A percentile compares a stretch with the other conserved stretches of the same genome.
Evolutionary conservation across 805 yeast genomes (phyloP).

Genomic region (Ogataea nonfermentans): DNA sequence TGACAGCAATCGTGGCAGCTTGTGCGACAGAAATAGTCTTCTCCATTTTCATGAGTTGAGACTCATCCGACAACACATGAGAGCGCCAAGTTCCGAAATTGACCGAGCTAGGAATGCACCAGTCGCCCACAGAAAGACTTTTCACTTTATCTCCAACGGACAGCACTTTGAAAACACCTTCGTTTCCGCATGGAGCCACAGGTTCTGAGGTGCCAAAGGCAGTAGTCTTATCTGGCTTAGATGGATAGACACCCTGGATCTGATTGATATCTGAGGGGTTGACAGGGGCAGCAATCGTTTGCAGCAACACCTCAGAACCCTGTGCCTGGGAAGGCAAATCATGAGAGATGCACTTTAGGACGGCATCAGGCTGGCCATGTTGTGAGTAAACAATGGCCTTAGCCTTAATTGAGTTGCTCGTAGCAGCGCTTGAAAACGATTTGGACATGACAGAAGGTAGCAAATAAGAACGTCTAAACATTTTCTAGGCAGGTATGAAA

Average conservation of each 20-base stretch:
- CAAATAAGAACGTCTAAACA: background rate
- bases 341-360: slow-evolving; percentile 50
- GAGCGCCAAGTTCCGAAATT: slow-evolving; percentile 95
- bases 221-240: slow-evolving; percentile 58
- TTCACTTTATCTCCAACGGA: slow-evolving; percentile 57
- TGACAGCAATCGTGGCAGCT: slow-evolving; percentile 89
- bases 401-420: slow-evolving; percentile 32
- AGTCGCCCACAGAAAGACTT: slow-evolving; percentile 65
- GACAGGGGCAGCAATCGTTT: slow-evolving; percentile 76
- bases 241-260: slow-evolving; percentile 81
- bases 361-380: slow-evolving; percentile 67
- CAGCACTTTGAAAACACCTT: slow-evolving; percentile 86
- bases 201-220: slow-evolving; percentile 60
- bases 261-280: slow-evolving; percentile 92
- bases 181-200: slow-evolving; percentile 88
- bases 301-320: slow-evolving; percentile 53
- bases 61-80: slow-evolving; percentile 55
- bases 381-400: slow-evolving; percentile 65
- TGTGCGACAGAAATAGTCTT: slow-evolving; percentile 51
- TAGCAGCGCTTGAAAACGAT: slow-evolving; percentile 9
- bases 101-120: slow-evolving; percentile 77
- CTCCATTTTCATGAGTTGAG: slow-evolving; percentile 57
- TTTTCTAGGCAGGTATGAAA: background rate
- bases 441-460: slow-evolving; percentile 1
- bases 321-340: slow-evolving; percentile 44